Evolutionary conservation across 192 early-diverging fungal species (phyloP), one percentile per base, ranked within the genome.

Genomic region (Dimargaris verticillata): DNA sequence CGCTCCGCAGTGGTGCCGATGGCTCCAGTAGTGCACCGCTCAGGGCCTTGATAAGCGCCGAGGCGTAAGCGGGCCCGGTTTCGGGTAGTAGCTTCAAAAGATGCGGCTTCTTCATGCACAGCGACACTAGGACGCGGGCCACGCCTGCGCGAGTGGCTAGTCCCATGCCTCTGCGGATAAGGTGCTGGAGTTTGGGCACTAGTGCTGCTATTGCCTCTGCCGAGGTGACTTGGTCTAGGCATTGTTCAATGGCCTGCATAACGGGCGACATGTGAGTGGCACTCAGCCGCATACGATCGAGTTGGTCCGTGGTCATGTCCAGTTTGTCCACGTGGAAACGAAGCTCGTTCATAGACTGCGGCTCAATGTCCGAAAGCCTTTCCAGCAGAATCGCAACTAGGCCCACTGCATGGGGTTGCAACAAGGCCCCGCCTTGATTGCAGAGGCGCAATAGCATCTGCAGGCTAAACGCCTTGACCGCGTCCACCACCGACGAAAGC

Each of bases 191-290:
- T 47, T 78, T 76, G 9, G 87, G 88, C 1, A 85, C 74, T 11
- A 97, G 62, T 14, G 66, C 72, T 5, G 64, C 67, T 71, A 95
- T 84, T 5, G 81, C 79, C 1, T 69, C 67, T 22, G 77, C 80
- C 62, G 87, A 88, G 10, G 6, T 13, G 53, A 95, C 72, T 46
- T 92, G 80, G 29, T 87, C 82, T 0, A 93, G 72, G 53, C 80
- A 79, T 10, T 74, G 73, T 64, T 93, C 91, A 38, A 93, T 73
- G 3, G 86, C 90, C 63, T 92, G 86, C 91, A 95, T 94, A 67
- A 95, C 88, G 13, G 94, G 94, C n/a, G 92, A 95, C 2, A 75
- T 69, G 66, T 89, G 92, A 7, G 89, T 80, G 1, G 90, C 92
- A 33, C 68, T 74, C 45, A 97, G 72, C 0, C 94, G 81, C 18